Evolutionary conservation across 805 yeast species (phyloP).

Genomic region (Saturnispora hagleri): DNA sequence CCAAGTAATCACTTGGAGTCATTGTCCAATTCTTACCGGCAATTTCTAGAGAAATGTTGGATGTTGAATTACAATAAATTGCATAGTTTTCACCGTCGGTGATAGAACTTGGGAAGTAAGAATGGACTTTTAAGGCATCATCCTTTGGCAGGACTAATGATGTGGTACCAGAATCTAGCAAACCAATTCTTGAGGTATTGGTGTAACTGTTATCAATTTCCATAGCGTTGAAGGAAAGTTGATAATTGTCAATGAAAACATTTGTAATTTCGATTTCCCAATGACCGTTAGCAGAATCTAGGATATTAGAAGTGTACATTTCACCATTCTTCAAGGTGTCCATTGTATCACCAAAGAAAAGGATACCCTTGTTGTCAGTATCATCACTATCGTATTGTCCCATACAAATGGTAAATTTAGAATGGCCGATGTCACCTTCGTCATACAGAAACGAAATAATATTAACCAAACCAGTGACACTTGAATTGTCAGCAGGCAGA

Average conservation of each 20-base stretch:
- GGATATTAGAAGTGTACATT: conserved; percentile 31
- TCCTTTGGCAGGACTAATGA: conserved; percentile 44
- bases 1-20: conserved; percentile 37
- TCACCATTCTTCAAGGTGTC: conserved; percentile 32
- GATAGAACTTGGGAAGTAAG: conserved; percentile 39
- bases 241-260: conserved; percentile 28
- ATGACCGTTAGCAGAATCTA: conserved; percentile 28
- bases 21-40: conserved; percentile 38
- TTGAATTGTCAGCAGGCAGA: conserved; percentile 37
- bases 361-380: conserved; percentile 30
- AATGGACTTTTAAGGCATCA: conserved; percentile 47
- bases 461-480: conserved; percentile 29
- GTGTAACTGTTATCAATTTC: conserved; percentile 13
- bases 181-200: conserved; percentile 31
- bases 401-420: conserved; percentile 38
- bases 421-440: conserved; percentile 27
- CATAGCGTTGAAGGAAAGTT: conserved; percentile 27
- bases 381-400: conserved; percentile 25
- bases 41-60: conserved; percentile 33
- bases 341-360: conserved; percentile 35
- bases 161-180: conserved; percentile 62
- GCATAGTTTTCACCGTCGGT: conserved; percentile 60
- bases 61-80: conserved; percentile 43
- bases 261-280: conserved; percentile 43
- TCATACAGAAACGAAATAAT: conserved; percentile 32